These are phyloP conservation scores for Gentiana macrophylla DNA, from an alignment of 257 asterid genomes.

Conservation along the genomic window DNA sequence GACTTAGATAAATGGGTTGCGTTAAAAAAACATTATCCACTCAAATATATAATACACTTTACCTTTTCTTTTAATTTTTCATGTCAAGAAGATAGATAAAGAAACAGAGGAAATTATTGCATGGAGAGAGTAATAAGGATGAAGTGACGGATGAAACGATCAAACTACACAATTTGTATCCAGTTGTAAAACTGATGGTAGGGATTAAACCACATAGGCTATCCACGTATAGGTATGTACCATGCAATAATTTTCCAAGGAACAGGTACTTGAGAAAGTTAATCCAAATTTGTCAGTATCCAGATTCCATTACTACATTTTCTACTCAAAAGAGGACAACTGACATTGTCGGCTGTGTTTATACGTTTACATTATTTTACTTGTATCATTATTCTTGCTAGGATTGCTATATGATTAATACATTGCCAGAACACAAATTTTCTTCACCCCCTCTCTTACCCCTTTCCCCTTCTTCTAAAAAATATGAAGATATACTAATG, in stretches of 20 bases:
- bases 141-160: too few relatives aligned
- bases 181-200: too few relatives aligned
- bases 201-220: too few relatives aligned
- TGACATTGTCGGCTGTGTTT: slow-evolving; percentile 27
- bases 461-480: background rate
- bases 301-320: slow-evolving; percentile 5
- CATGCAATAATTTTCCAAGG: too few relatives aligned
- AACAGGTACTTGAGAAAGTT: background rate
- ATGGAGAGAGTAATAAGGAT: too few relatives aligned
- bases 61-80: too few relatives aligned
- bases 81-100: too few relatives aligned
- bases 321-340: slow-evolving; percentile 14
- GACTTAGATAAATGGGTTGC: too few relatives aligned
- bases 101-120: too few relatives aligned
- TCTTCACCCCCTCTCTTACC: background rate
- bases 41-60: background rate
- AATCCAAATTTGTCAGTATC: slow-evolving; percentile 10
- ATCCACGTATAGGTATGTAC: too few relatives aligned
- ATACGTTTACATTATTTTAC: slow-evolving; percentile 15
- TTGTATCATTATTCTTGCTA: slow-evolving; percentile 4
- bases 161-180: too few relatives aligned
- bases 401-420: slow-evolving; percentile 16
- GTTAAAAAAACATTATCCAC: background rate
- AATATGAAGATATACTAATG: slow-evolving; percentile 1
- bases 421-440: slow-evolving; percentile 10